Base-by-base conservation (phyloP, 768 basidiomycete species). In the Baorangia bicolor region DNA sequence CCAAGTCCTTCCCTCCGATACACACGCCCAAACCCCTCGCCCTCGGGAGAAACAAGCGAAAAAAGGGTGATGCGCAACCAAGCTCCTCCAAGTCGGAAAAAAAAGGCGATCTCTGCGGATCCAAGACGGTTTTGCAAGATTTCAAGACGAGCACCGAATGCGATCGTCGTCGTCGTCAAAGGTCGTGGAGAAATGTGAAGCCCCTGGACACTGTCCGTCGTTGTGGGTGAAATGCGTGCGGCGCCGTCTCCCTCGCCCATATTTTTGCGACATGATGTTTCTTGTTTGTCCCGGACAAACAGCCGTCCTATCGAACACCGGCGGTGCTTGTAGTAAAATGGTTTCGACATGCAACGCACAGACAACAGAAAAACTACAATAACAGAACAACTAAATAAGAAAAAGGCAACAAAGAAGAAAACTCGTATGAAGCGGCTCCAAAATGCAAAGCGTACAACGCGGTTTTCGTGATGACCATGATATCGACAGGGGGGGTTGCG, bases 81-180 rank as follows among this genome's bases (percentile, higher is more conserved):
- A 38, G 43, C 21, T 21, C 42, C 46, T 54, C 43, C 44, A 18
- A 27, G 28, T 18, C 21, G 40, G 21, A 30, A 6, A 55, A 57
- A 60, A 57, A 60, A 41, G 55, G 71, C 73, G 85, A 87, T 87
- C 87, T 89, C 79, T 59, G 48, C 73, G 74, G 79, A 84, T 90
- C 76, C 79, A 68, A 70, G 71, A 85, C 79, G 78, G 83, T 87
- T 87, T 74, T 70, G 59, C 57, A 71, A 75, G 77, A 70, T 88
- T 83, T 73, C 83, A 88, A 78, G 78, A 83, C 75, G 59, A 23
- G 51, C 2, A 9, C 10, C 6, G 11, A 40, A 49, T 40, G 46
- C 52, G 1, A 35, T 7, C 14, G 35, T 33, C 20, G 49, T 55
- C 30, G 59, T 49, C 21, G 57, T 46, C 27, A 3, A 39, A 13